Evolutionary conservation across 331 rosid genomes (phyloP).

Genomic region (Ulmus americana): DNA sequence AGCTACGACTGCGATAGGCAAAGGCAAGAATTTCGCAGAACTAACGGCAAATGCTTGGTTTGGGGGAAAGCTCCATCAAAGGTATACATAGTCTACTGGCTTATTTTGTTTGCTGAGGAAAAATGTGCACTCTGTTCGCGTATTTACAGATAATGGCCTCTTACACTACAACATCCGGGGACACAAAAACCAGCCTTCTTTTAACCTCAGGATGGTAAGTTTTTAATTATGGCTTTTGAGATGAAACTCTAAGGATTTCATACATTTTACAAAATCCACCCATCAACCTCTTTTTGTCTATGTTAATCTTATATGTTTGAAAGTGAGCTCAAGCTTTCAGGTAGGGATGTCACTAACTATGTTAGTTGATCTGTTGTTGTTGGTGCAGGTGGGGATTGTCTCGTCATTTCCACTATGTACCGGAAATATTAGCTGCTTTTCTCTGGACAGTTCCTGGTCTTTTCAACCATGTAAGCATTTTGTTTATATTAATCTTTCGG

Average conservation of each 20-base stretch:
- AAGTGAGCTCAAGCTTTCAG: background rate
- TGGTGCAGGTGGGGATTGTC: constrained; percentile 90
- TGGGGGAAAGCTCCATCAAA: constrained; percentile 96
- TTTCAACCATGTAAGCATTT: constrained; percentile 61
- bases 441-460: constrained; percentile 97
- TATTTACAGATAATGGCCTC: constrained; percentile 66
- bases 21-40: constrained; percentile 88
- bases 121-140: constrained; percentile 1
- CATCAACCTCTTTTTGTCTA: too few species aligned
- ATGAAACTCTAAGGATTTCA: background rate
- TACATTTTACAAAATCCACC: too few species aligned
- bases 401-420: constrained; percentile 92
- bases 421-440: constrained; percentile 91
- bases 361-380: constrained; percentile 19
- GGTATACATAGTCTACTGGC: constrained; percentile 35
- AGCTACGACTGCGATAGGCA: constrained; percentile 95
- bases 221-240: constrained; percentile 6
- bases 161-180: constrained; percentile 74
- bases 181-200: constrained; percentile 75
- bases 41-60: constrained; percentile 71
- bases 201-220: constrained; percentile 93
- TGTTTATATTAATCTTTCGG: background rate
- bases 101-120: constrained; percentile 6
- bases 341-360: background rate
- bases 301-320: too few species aligned